Percentiles rank a stretch among this genome's conserved stretches.
Evolutionary conservation across 2,329 filamentous ascomycete genomes (phyloP).

Genomic region (Apiospora arundinis): DNA sequence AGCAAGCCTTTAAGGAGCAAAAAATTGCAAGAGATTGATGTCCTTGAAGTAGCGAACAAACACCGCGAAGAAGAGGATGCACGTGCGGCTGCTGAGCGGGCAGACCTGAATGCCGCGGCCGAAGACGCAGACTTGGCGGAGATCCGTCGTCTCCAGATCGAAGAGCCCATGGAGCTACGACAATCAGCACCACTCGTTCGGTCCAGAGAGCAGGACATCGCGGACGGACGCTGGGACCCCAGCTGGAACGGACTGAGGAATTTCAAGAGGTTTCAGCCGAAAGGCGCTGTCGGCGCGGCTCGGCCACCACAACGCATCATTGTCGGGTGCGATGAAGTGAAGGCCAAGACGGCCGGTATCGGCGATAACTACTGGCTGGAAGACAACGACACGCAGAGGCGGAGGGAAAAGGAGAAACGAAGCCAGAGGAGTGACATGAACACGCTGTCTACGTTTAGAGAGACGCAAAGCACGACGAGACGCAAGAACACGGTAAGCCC

Average conservation of each 20-base stretch:
- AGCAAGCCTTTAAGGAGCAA: constrained; percentile 46
- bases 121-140: constrained; percentile 75
- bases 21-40: constrained; percentile 66
- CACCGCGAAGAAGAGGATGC: constrained; percentile 71
- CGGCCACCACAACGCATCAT: constrained; percentile 61
- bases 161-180: constrained; percentile 77
- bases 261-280: constrained; percentile 84
- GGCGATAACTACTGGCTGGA: constrained; percentile 80
- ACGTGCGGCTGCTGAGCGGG: constrained; percentile 59
- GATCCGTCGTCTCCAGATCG: constrained; percentile 75
- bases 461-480: neutral
- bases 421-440: constrained; percentile 29
- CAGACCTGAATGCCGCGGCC: constrained; percentile 56
- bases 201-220: constrained; percentile 57
- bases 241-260: constrained; percentile 95
- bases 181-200: constrained; percentile 39
- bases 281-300: constrained; percentile 54
- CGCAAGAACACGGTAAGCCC: neutral
- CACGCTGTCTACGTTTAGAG: neutral
- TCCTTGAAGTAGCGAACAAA: constrained; percentile 70
- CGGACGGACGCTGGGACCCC: constrained; percentile 76
- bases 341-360: constrained; percentile 73
- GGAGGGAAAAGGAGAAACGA: constrained; percentile 36
- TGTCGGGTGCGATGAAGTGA: constrained; percentile 74
- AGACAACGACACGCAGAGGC: constrained; percentile 45